phyloP scores from a whole-genome alignment of 495 filamentous ascomycete genomes.

The Penicillium cosmopolitanum region DNA sequence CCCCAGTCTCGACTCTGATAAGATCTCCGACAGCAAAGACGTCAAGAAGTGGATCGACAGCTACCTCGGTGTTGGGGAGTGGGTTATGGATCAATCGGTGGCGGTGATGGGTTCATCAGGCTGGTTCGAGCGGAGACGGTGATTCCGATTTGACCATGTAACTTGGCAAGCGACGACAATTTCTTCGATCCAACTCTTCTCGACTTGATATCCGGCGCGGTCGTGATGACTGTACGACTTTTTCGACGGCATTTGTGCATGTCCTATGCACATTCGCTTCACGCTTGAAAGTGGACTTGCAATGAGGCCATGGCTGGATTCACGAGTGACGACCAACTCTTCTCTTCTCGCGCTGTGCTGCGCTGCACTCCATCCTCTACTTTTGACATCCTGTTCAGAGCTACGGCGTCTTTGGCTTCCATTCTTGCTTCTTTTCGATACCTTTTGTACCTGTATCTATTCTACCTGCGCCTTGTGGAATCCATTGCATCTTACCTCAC shows the following conservation, averaged over 20 bases:
- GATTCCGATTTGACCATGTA: slow-evolving; percentile 26
- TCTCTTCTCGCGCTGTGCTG: slow-evolving; percentile 10
- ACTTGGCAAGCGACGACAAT: slow-evolving; percentile 5
- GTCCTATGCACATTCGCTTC: background rate
- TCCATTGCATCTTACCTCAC: slow-evolving; percentile 8
- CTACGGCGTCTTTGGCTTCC: slow-evolving; percentile 28
- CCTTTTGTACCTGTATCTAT: slow-evolving; percentile 18
- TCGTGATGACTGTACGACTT: background rate
- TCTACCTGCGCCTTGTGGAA: slow-evolving; percentile 18
- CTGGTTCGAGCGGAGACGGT: slow-evolving; percentile 89
- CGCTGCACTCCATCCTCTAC: slow-evolving; percentile 4
- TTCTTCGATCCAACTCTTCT: slow-evolving; percentile 8
- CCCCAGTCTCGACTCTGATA: slow-evolving; percentile 86
- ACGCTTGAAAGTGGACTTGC: background rate
- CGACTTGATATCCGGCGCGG: slow-evolving; percentile 2
- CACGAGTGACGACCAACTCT: slow-evolving; percentile 27
- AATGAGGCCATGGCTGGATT: slow-evolving; percentile 14
- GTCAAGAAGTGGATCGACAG: slow-evolving; percentile 89
- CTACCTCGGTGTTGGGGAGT: slow-evolving; percentile 94
- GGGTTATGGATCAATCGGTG: slow-evolving; percentile 97
- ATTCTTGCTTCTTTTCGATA: slow-evolving; percentile 24
- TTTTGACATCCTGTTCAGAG: slow-evolving; percentile 19
- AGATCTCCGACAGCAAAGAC: slow-evolving; percentile 82
- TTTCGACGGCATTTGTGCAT: background rate
- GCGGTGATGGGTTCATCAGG: slow-evolving; percentile 83